Percentiles rank a stretch among this genome's conserved stretches.
phyloP scores from a whole-genome alignment of 2,329 filamentous ascomycete species.

The Cladosporium oxysporum region DNA sequence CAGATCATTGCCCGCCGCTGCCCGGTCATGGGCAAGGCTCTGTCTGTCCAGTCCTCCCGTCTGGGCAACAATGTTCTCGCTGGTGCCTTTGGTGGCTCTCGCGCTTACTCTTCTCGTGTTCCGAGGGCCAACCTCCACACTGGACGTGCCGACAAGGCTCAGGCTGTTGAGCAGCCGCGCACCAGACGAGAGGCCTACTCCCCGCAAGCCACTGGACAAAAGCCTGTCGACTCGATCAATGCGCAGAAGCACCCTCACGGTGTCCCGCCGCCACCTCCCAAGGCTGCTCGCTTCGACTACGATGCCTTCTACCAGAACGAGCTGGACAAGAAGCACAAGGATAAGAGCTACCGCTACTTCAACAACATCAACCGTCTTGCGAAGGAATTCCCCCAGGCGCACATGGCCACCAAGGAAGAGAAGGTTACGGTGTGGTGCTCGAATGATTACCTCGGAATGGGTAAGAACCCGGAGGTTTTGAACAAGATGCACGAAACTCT shows the following conservation, averaged over 20 bases:
- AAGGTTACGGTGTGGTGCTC: slow-evolving; percentile 98
- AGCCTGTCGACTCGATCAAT: slow-evolving; percentile 24
- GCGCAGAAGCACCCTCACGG: slow-evolving; percentile 35
- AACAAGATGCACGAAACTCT: slow-evolving; percentile 92
- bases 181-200: slow-evolving; percentile 21
- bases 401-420: slow-evolving; percentile 81
- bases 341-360: slow-evolving; percentile 99
- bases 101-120: slow-evolving; percentile 68
- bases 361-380: slow-evolving; percentile 99
- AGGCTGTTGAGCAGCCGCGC: slow-evolving; percentile 55
- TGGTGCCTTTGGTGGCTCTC: slow-evolving; percentile 51
- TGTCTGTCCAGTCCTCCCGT: slow-evolving; percentile 74
- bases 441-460: slow-evolving; percentile 99
- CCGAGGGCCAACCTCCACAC: slow-evolving; percentile 71
- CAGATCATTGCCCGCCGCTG: slow-evolving; percentile 92
- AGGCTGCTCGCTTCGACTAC: slow-evolving; percentile 75
- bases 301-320: slow-evolving; percentile 84
- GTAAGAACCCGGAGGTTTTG: slow-evolving; percentile 82
- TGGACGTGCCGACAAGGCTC: slow-evolving; percentile 18
- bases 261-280: slow-evolving; percentile 51
- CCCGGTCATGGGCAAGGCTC: slow-evolving; percentile 97
- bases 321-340: slow-evolving; percentile 97
- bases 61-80: slow-evolving; percentile 48
- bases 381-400: slow-evolving; percentile 91
- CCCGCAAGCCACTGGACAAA: slow-evolving; percentile 13